phyloP scores from a whole-genome alignment of 495 filamentous ascomycete species.

The Filosporella fistucella region DNA sequence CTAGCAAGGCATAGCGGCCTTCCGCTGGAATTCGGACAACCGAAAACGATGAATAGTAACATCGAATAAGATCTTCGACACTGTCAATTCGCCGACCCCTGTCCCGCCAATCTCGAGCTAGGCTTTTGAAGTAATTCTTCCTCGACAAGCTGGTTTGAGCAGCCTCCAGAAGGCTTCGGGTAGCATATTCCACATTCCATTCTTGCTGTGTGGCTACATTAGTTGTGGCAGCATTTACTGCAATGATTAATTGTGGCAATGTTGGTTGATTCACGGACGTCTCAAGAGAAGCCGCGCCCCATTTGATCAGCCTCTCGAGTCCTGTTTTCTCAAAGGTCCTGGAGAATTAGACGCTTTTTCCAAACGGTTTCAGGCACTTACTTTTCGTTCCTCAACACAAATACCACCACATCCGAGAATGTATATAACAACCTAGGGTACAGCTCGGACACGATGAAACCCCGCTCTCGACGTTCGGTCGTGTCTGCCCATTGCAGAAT shows the following conservation, averaged over 20 bases:
- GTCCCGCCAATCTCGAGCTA: not conserved
- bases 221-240: not conserved
- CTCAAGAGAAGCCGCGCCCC: not conserved
- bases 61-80: not conserved
- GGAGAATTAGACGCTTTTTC: not conserved
- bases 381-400: not conserved
- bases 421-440: not conserved
- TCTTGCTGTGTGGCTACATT: not conserved
- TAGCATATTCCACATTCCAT: not conserved
- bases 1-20: not conserved
- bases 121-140: not conserved
- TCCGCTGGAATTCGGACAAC: not conserved
- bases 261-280: slow-evolving; percentile 1
- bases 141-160: not conserved
- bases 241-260: not conserved
- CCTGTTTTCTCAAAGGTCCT: not conserved
- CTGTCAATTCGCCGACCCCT: not conserved
- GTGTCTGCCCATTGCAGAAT: not conserved
- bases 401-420: not conserved
- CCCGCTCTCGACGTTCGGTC: not conserved
- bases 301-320: not conserved
- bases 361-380: not conserved
- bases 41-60: not conserved
- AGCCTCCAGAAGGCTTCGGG: not conserved
- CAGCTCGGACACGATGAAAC: not conserved